A percentile compares a stretch with the other conserved stretches of the same genome.
Conservation (phyloP, 306 rosid genomes). For the Acacia confusa region DNA sequence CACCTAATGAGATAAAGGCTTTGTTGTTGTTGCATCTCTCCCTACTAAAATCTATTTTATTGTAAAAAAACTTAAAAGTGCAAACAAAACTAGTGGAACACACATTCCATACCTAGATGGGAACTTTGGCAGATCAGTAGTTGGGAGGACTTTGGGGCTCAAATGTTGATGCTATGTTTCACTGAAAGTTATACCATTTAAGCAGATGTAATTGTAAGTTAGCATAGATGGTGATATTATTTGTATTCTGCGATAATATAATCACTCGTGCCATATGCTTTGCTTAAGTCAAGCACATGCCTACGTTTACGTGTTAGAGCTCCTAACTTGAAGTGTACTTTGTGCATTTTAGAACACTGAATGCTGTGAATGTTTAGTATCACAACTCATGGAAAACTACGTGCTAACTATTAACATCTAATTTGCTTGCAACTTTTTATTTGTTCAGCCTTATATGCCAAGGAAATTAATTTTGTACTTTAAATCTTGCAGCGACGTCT, state of each 20-base stretch:
- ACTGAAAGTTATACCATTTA: neutral
- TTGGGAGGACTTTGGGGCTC: neutral
- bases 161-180: neutral
- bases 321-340: neutral
- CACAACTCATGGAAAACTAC: conserved; percentile 15
- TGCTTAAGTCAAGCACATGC: neutral
- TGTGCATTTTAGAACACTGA: neutral
- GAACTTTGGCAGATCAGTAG: neutral
- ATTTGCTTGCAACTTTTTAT: conserved; percentile 19
- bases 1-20: too few species aligned
- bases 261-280: neutral
- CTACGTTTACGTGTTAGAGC: neutral
- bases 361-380: neutral
- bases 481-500: conserved; percentile 77
- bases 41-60: neutral
- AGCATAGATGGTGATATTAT: neutral
- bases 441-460: neutral
- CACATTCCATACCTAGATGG: conserved; percentile 2
- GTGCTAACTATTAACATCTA: conserved; percentile 13
- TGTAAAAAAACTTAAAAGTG: neutral
- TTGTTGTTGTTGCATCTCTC: too few species aligned
- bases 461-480: conserved; percentile 22
- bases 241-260: neutral
- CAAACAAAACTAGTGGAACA: too few species aligned
- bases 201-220: neutral